Evolutionary conservation across 2,329 filamentous ascomycete species (phyloP).

Genomic region (Colletotrichum lentis): DNA sequence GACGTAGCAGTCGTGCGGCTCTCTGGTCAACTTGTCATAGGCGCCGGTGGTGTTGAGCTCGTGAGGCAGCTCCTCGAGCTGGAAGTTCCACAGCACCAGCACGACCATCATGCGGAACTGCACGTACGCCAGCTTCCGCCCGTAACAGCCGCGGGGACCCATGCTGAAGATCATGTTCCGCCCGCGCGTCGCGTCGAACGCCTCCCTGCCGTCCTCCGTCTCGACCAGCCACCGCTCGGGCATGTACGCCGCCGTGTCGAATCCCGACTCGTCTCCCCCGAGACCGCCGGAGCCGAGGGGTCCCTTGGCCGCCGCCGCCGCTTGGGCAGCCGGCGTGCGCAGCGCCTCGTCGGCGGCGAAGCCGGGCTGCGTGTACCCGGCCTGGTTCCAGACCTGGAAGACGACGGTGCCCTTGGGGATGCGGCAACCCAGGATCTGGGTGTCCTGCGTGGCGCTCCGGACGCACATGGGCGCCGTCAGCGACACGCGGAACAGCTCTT

Average conservation of each 20-base stretch:
- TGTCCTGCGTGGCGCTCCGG: constrained; percentile 43
- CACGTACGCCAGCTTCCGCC: constrained; percentile 48
- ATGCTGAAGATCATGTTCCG: constrained; percentile 49
- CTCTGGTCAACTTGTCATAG: constrained; percentile 28
- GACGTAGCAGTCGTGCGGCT: constrained; percentile 31
- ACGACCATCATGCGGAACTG: constrained; percentile 48
- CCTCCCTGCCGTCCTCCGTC: constrained; percentile 29
- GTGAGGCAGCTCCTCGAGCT: constrained; percentile 15
- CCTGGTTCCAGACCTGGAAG: constrained; percentile 30
- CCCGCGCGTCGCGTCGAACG: constrained; percentile 47
- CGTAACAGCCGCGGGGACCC: constrained; percentile 51
- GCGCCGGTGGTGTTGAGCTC: constrained; percentile 27
- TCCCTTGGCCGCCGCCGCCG: constrained; percentile 37
- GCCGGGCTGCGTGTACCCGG: constrained; percentile 43
- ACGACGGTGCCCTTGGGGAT: constrained; percentile 44
- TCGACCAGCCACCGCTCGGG: constrained; percentile 51
- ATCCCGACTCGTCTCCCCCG: neutral
- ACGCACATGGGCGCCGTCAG: constrained; percentile 40
- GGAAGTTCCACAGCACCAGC: constrained; percentile 41
- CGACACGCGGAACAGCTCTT: constrained; percentile 44
- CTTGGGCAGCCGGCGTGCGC: constrained; percentile 39
- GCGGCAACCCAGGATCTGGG: constrained; percentile 41
- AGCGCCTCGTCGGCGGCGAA: constrained; percentile 43
- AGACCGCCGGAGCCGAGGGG: constrained; percentile 41
- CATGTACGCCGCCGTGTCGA: constrained; percentile 44